Evolutionary conservation across 192 early-diverging fungal genomes (phyloP).

Genomic region (Coemansia sp.): DNA sequence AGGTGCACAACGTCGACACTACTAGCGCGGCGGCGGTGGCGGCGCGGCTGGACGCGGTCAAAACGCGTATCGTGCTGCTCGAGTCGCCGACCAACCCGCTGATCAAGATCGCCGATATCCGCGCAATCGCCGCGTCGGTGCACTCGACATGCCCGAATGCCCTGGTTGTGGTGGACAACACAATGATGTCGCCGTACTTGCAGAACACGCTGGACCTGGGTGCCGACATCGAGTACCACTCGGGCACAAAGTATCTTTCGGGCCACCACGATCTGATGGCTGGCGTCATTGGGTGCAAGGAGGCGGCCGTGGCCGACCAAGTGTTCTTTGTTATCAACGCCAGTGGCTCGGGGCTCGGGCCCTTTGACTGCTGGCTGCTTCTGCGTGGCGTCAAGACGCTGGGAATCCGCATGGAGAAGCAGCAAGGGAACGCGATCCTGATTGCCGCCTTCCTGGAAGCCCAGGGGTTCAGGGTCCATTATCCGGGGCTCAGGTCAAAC

Average conservation of each 20-base stretch:
- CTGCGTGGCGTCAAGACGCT: slow-evolving; percentile 95
- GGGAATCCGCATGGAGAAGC: slow-evolving; percentile 93
- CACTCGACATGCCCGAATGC: slow-evolving; percentile 75
- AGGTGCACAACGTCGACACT: slow-evolving; percentile 91
- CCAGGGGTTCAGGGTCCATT: slow-evolving; percentile 84
- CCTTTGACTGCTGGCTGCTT: slow-evolving; percentile 93
- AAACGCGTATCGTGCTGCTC: slow-evolving; percentile 84
- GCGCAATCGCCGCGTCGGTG: slow-evolving; percentile 71
- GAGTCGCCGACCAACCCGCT: slow-evolving; percentile 98
- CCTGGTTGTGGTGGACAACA: slow-evolving; percentile 95
- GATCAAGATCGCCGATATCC: slow-evolving; percentile 92
- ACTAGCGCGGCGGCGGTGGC: slow-evolving; percentile 67
- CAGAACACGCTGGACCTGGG: slow-evolving; percentile 88
- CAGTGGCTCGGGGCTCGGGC: slow-evolving; percentile 84
- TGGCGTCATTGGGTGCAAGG: slow-evolving; percentile 86
- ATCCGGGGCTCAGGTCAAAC: slow-evolving; percentile 82
- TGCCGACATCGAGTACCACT: slow-evolving; percentile 93
- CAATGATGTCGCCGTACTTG: slow-evolving; percentile 98
- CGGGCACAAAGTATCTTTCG: slow-evolving; percentile 95
- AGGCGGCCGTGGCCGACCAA: slow-evolving; percentile 74
- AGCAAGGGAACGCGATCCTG: slow-evolving; percentile 78
- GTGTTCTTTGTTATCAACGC: slow-evolving; percentile 95
- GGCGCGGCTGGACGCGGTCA: slow-evolving; percentile 66
- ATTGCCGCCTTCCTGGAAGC: slow-evolving; percentile 84
- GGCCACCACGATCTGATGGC: slow-evolving; percentile 99